Evolutionary conservation across 176 grass and related monocot species (phyloP).

Genomic region (Themeda triandra): DNA sequence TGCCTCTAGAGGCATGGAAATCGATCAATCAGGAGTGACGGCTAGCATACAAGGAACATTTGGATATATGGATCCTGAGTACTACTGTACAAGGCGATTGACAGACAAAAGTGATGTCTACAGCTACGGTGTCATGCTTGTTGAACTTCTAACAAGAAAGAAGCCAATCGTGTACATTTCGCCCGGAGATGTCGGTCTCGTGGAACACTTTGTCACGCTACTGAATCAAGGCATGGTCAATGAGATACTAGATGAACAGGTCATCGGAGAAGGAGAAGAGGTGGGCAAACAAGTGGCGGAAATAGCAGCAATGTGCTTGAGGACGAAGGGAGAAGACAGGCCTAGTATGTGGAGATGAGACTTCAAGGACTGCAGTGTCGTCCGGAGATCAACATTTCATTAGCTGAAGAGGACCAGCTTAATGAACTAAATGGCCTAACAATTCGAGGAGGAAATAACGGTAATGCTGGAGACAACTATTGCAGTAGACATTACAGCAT

Average conservation of each 20-base stretch:
- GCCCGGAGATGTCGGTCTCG: neutral
- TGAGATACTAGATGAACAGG: conserved; percentile 32
- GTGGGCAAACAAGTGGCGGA: conserved; percentile 10
- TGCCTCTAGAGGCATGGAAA: conserved; percentile 47
- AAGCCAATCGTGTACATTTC: neutral
- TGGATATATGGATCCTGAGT: conserved; percentile 57
- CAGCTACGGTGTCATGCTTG: conserved; percentile 58
- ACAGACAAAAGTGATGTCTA: conserved; percentile 69
- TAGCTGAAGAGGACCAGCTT: neutral
- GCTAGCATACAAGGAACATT: conserved; percentile 56
- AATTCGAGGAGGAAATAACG: neutral
- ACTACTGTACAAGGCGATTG: conserved; percentile 25
- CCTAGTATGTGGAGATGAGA: conserved; percentile 35
- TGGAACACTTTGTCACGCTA: conserved; percentile 15
- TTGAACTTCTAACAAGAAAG: conserved; percentile 54
- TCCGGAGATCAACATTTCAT: neutral
- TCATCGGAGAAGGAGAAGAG: neutral
- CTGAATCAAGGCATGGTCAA: neutral
- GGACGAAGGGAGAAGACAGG: conserved; percentile 33
- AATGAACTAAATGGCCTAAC: neutral
- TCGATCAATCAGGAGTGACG: conserved; percentile 38
- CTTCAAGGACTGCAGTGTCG: conserved; percentile 18
- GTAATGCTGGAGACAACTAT: neutral
- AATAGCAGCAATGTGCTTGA: conserved; percentile 44
- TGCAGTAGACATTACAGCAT: conserved; percentile 34